Base-by-base conservation (phyloP, 2,329 filamentous ascomycete genomes). In the Exophiala dermatitidis region DNA sequence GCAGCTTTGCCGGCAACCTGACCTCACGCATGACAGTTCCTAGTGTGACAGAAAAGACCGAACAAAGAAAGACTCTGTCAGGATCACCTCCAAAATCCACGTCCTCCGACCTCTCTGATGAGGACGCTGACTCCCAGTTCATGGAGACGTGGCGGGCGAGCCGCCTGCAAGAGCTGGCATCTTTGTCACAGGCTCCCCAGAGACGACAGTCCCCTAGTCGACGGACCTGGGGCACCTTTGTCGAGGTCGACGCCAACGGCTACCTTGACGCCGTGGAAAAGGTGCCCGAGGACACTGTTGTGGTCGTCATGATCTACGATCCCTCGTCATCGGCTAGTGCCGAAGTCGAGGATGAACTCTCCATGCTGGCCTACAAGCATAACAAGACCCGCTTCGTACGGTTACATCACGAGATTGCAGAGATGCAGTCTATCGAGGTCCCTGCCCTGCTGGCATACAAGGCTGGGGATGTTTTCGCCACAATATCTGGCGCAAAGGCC, bases 261-360 rank as follows among this genome's bases (percentile, higher is more conserved):
- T 98, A 95, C 65, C 79, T 98, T n/a, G 90, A 97, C 69, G 90
- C 91, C 51, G 89, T 97, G 62, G 93, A 98, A 73, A 93, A 89
- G 71, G 88, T 91, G 3, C 77, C 83, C 37, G 72, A 83, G 45
- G 87, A 91, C 44, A 91, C 88, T 0, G 80, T 86, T 2, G 90
- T 97, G 1, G 86, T 96, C 2, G 93, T 98, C 30, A 94, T 91
- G 72, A 90, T 98, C 60, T 93, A 90, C 69, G 90, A 96, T 66
- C 80, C 87, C 57, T 80, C 86, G 87, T 94, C 86, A 56, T 78
- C 85, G 53, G 84, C 91, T 60, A 94, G 88, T 44, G 74, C 79
- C 40, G 79, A 88, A 53, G 85, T 96, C 56, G 88, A 95, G 68
- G 78, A 83, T 38, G 90, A 86, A 48, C 77, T 98, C 63, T 73